Evolutionary conservation across 768 basidiomycete species (phyloP), one percentile per base, ranked within the genome.

Genomic region (Mycena crocata): DNA sequence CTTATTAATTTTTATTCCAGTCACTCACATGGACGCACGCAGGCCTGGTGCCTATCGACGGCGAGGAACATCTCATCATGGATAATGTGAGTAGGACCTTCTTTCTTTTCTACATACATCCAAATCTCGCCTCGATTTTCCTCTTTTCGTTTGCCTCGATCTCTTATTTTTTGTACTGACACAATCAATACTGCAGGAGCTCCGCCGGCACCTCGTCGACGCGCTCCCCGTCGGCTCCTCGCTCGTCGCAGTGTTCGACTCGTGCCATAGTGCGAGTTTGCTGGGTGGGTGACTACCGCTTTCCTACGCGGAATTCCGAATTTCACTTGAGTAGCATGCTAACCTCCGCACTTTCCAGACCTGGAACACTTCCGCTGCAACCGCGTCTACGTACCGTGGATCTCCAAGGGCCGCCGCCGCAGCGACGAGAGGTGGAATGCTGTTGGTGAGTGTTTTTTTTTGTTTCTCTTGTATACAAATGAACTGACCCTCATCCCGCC

Each of bases 311-410:
- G n/a, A n/a, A n/a, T n/a, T n/a, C n/a, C n/a, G n/a, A n/a, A n/a
- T n/a, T n/a, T n/a, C n/a, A n/a, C n/a, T n/a, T n/a, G n/a, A n/a
- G n/a, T n/a, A n/a, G n/a, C n/a, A n/a, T n/a, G 31, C 58, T n/a
- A 35, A 66, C 31, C 9, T 13, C 31, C 2, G n/a, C n/a, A n/a
- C 28, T 21, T 24, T n/a, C 32, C 48, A 82, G 84, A 85, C 62
- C 74, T 86, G 4, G 75, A 80, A 15, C 84, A 86, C 64, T 77
- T 76, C 49, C 76, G 79, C 0, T 86, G 84, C 59, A 84, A 86
- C 62, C 75, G 81, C 21, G 80, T 84, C 3, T 85, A 80, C 48
- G 82, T 84, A 1, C 85, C 85, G 0, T 86, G 83, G 83, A 63
- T 80, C 2, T 83, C 81, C 39, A 84, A 84, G 66, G 83, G 82